These are phyloP conservation scores for Ligustrum vulgare DNA, from an alignment of 257 asterid genomes.

Conservation along the genomic window DNA sequence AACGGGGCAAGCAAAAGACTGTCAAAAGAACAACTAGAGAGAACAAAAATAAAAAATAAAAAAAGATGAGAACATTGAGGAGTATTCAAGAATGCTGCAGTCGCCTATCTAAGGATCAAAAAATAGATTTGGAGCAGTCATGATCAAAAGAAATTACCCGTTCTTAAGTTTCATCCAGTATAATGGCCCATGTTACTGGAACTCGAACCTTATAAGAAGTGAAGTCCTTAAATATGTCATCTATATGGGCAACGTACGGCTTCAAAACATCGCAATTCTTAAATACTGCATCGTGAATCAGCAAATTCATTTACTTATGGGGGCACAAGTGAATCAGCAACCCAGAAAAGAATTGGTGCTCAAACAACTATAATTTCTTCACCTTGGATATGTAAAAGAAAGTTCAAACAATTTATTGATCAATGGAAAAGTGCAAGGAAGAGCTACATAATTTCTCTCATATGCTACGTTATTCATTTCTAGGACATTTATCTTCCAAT, in stretches of 20 bases:
- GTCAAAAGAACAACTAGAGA: not conserved
- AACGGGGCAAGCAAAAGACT: not conserved
- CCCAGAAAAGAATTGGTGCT: no score
- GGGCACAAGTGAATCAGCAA: no score
- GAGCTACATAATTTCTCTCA: no score
- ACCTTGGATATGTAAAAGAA: no score
- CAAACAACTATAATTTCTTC: no score
- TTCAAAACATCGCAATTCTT: slow-evolving; percentile 85
- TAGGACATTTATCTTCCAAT: no score
- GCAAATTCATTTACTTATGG: no score
- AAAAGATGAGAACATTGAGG: not conserved
- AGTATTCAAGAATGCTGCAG: not conserved
- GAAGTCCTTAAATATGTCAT: slow-evolving; percentile 86
- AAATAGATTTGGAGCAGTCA: not conserved
- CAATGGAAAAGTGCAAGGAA: no score
- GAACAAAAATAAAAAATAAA: no score
- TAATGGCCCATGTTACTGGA: slow-evolving; percentile 88
- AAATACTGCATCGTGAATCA: slow-evolving; percentile 56
- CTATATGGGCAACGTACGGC: slow-evolving; percentile 81
- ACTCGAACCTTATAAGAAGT: slow-evolving; percentile 88
- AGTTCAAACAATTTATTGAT: no score
- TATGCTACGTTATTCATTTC: no score
- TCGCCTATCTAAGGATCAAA: slow-evolving; percentile 19
- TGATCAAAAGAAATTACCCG: slow-evolving; percentile 51
- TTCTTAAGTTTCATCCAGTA: slow-evolving; percentile 75